Conservation (phyloP, 257 asterid genomes). For the Solanum arcanum region DNA sequence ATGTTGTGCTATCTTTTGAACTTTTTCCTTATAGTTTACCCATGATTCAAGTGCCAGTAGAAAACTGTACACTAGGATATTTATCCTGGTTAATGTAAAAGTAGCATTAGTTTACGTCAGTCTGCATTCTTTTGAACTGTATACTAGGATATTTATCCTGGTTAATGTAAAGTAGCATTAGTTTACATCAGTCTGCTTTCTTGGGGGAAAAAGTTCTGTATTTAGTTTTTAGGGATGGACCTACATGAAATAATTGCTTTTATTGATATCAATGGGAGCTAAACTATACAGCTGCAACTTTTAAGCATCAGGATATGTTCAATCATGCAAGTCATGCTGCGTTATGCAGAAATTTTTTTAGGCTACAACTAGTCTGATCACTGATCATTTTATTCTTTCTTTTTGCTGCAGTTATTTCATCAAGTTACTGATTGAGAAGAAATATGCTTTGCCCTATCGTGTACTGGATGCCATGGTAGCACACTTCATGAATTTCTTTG, state of each 20-base stretch:
- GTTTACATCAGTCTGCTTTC: neutral
- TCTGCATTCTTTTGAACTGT: neutral
- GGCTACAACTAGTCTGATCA: neutral
- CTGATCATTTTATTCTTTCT: neutral
- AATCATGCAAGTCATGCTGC: neutral
- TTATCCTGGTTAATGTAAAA: neutral
- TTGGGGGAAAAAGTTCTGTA: neutral
- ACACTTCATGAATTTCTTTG: conserved; percentile 75
- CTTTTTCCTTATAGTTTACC: neutral
- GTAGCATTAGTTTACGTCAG: neutral
- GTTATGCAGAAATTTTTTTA: neutral
- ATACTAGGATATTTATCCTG: neutral
- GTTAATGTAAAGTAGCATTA: neutral
- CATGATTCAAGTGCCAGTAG: neutral
- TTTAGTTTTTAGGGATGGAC: neutral
- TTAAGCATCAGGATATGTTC: neutral
- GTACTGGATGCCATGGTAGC: conserved; percentile 88
- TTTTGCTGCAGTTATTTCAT: conserved; percentile 66
- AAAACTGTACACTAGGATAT: neutral
- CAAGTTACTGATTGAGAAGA: conserved; percentile 78
- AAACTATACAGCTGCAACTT: neutral
- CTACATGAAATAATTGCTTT: neutral
- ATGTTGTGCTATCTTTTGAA: neutral
- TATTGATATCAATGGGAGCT: neutral
- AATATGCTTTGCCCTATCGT: conserved; percentile 93